These are phyloP conservation scores for Pichia manshurica DNA, from an alignment of 805 yeast species.

Conservation along the genomic window DNA sequence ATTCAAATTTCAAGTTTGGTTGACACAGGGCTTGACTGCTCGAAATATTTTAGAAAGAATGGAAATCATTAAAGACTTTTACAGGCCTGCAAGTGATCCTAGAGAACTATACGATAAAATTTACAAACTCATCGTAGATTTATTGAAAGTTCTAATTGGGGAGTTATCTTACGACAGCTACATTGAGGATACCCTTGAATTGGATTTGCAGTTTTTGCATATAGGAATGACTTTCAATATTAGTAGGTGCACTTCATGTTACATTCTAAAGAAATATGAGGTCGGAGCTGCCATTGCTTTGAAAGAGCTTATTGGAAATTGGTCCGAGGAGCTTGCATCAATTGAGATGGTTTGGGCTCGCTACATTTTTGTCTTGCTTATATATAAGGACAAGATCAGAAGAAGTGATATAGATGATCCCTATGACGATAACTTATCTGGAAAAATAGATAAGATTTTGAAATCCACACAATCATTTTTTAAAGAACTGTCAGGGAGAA, in stretches of 20 bases:
- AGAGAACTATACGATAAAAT: background rate
- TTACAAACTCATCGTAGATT: background rate
- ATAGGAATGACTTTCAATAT: background rate
- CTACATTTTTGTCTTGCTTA: slow-evolving; percentile 13
- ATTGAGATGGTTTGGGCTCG: slow-evolving; percentile 12
- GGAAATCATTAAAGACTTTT: slow-evolving; percentile 1
- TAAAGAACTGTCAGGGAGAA: slow-evolving; percentile 31
- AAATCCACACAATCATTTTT: slow-evolving; percentile 24
- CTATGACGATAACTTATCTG: slow-evolving; percentile 18
- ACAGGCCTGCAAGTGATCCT: background rate
- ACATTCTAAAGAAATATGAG: slow-evolving; percentile 11
- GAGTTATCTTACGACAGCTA: slow-evolving; percentile 1
- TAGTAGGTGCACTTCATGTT: slow-evolving; percentile 5
- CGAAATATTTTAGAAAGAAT: slow-evolving; percentile 10
- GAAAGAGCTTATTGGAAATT: slow-evolving; percentile 4
- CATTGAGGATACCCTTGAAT: background rate
- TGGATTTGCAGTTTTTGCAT: background rate
- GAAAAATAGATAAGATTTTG: slow-evolving; percentile 16
- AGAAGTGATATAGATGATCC: slow-evolving; percentile 8
- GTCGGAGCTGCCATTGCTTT: slow-evolving; percentile 8
- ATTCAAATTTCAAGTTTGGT: slow-evolving; percentile 16
- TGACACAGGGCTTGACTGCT: slow-evolving; percentile 14
- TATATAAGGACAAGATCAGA: slow-evolving; percentile 10
- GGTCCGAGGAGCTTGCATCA: slow-evolving; percentile 1
- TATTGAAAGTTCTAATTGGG: slow-evolving; percentile 10